Evolutionary conservation across 2,329 filamentous ascomycete genomes (phyloP).

Genomic region (Tricladium varicosporioides): DNA sequence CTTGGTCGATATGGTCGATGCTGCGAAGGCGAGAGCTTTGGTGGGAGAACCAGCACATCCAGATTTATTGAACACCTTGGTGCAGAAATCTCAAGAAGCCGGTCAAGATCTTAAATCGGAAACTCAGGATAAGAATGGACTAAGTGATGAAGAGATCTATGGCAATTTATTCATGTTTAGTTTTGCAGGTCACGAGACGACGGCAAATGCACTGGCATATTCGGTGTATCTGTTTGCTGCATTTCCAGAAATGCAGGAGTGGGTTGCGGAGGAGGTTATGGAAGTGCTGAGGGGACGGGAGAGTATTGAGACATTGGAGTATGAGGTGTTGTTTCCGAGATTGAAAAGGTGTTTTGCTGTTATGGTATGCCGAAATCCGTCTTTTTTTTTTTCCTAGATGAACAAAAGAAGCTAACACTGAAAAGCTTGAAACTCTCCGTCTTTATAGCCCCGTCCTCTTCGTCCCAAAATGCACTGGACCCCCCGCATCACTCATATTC

Average conservation of each 20-base stretch:
- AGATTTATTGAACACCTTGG: slow-evolving; percentile 33
- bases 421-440: slow-evolving; percentile 46
- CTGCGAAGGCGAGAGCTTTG: background rate
- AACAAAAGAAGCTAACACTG: slow-evolving; percentile 3
- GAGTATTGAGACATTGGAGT: slow-evolving; percentile 33
- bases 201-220: slow-evolving; percentile 27
- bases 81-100: slow-evolving; percentile 21
- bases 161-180: slow-evolving; percentile 31
- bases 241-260: slow-evolving; percentile 10
- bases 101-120: slow-evolving; percentile 1
- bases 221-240: slow-evolving; percentile 21
- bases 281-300: slow-evolving; percentile 23
- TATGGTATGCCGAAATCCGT: slow-evolving; percentile 27
- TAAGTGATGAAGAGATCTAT: slow-evolving; percentile 34
- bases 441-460: slow-evolving; percentile 50
- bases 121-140: slow-evolving; percentile 17
- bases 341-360: slow-evolving; percentile 39
- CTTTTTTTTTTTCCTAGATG: slow-evolving; percentile 10
- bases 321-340: slow-evolving; percentile 37
- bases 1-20: slow-evolving; percentile 8
- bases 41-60: background rate
- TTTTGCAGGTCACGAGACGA: slow-evolving; percentile 31
- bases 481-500: slow-evolving; percentile 10
- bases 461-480: slow-evolving; percentile 47
- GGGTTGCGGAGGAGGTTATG: slow-evolving; percentile 15